phyloP scores from a whole-genome alignment of 2,329 filamentous ascomycete genomes.

The Berkeleyomyces basicola region DNA sequence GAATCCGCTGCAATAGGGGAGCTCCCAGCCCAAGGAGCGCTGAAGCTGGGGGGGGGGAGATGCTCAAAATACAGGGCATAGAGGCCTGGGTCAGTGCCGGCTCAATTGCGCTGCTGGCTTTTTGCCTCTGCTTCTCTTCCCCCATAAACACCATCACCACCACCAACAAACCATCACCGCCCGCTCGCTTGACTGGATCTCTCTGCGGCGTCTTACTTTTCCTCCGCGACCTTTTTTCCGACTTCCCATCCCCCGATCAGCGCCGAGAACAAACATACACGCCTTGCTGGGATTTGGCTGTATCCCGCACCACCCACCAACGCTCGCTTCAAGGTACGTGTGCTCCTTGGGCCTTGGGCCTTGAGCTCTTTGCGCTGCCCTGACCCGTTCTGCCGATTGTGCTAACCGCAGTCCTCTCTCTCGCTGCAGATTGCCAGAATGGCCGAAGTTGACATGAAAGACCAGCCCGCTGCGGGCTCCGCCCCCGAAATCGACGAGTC shows the following conservation, averaged over 20 bases:
- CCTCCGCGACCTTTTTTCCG: neutral
- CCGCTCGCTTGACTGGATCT: neutral
- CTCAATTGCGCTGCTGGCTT: neutral
- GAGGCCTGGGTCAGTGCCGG: neutral
- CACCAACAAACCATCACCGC: neutral
- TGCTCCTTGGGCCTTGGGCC: too few species aligned
- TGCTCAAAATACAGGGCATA: too few species aligned
- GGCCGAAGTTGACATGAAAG: conserved; percentile 38
- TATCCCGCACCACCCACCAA: conserved; percentile 26
- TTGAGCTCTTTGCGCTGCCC: too few species aligned
- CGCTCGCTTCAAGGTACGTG: too few species aligned
- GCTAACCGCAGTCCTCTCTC: conserved; percentile 14
- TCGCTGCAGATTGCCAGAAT: conserved; percentile 32
- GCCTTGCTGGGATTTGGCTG: conserved; percentile 38
- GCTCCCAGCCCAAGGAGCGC: too few species aligned
- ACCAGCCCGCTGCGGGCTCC: conserved; percentile 28
- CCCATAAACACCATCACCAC: neutral
- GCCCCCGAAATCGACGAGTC: conserved; percentile 52
- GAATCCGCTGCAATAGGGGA: too few species aligned
- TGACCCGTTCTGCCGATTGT: too few species aligned
- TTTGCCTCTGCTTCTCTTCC: neutral
- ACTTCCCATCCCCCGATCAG: conserved; percentile 23
- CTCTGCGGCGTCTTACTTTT: neutral
- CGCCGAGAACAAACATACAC: neutral
- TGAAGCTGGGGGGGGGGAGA: too few species aligned